These are phyloP conservation scores for Ogataea siamensis DNA, from an alignment of 805 yeast species.

Conservation along the genomic window DNA sequence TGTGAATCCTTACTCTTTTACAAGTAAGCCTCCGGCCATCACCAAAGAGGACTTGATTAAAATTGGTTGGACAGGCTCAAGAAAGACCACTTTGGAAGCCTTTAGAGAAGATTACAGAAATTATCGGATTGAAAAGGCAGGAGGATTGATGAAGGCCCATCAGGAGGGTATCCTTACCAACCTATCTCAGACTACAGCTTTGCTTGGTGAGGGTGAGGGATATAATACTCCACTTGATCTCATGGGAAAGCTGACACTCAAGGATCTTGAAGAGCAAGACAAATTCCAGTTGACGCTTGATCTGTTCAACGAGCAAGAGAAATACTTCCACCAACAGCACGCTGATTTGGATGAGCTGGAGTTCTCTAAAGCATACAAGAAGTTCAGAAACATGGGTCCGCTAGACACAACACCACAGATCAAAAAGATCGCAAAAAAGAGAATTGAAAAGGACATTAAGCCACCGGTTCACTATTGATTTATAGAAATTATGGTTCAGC, in stretches of 20 bases:
- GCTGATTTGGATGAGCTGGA: slow-evolving; percentile 27
- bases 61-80: slow-evolving; percentile 96
- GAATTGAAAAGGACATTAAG: slow-evolving; percentile 32
- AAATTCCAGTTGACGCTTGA: slow-evolving; percentile 57
- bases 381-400: slow-evolving; percentile 68
- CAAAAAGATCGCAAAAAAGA: slow-evolving; percentile 36
- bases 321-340: slow-evolving; percentile 40
- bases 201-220: slow-evolving; percentile 80
- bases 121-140: slow-evolving; percentile 58
- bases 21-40: slow-evolving; percentile 35
- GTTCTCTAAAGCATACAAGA: slow-evolving; percentile 44
- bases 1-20: slow-evolving; percentile 68
- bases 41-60: slow-evolving; percentile 54
- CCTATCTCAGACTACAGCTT: slow-evolving; percentile 72
- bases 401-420: slow-evolving; percentile 45
- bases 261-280: slow-evolving; percentile 32
- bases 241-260: slow-evolving; percentile 15
- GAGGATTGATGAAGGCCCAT: slow-evolving; percentile 76
- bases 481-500: background rate
- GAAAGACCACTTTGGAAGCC: slow-evolving; percentile 65
- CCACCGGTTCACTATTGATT: background rate
- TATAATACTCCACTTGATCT: slow-evolving; percentile 46
- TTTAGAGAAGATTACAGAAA: slow-evolving; percentile 71
- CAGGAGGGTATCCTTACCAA: slow-evolving; percentile 37
- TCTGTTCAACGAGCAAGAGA: slow-evolving; percentile 51